Evolutionary conservation across 2,329 filamentous ascomycete genomes (phyloP).

Genomic region (Fusarium anguioides): DNA sequence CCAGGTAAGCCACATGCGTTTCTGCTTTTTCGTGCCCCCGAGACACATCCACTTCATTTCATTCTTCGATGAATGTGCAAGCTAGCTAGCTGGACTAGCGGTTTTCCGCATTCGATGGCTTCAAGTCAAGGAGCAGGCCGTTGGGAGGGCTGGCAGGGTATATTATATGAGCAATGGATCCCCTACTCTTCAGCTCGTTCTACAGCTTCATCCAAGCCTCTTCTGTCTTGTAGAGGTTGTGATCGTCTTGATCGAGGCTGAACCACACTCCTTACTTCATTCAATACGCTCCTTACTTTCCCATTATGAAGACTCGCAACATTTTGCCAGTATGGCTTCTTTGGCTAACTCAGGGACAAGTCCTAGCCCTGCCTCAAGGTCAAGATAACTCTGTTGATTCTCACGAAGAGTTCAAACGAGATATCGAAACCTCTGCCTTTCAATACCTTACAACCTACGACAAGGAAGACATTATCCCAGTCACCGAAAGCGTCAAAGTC

Average conservation of each 20-base stretch:
- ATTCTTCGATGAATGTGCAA: slow-evolving; percentile 33
- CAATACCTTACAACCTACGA: slow-evolving; percentile 43
- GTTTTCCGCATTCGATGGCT: slow-evolving; percentile 33
- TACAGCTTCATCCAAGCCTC: slow-evolving; percentile 17
- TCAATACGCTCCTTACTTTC: slow-evolving; percentile 1
- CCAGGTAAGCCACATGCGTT: slow-evolving; percentile 40
- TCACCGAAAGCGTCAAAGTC: slow-evolving; percentile 42
- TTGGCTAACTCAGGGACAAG: slow-evolving; percentile 44
- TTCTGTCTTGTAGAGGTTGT: slow-evolving; percentile 20
- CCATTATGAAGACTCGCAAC: slow-evolving; percentile 40
- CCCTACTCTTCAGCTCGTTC: slow-evolving; percentile 17
- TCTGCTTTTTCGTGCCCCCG: slow-evolving; percentile 23
- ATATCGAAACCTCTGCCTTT: slow-evolving; percentile 31
- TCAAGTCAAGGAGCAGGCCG: slow-evolving; percentile 27
- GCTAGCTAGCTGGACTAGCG: slow-evolving; percentile 41
- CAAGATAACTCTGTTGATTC: slow-evolving; percentile 12
- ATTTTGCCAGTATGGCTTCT: slow-evolving; percentile 44
- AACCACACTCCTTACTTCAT: background rate
- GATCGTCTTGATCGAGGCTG: slow-evolving; percentile 17
- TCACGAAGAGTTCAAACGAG: slow-evolving; percentile 36
- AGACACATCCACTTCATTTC: slow-evolving; percentile 42
- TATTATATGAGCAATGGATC: slow-evolving; percentile 38
- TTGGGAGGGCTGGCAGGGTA: slow-evolving; percentile 13
- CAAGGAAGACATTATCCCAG: slow-evolving; percentile 45
- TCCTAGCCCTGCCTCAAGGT: slow-evolving; percentile 29